Base-by-base conservation (phyloP, 768 basidiomycete species). In the Boletus barrowsii region DNA sequence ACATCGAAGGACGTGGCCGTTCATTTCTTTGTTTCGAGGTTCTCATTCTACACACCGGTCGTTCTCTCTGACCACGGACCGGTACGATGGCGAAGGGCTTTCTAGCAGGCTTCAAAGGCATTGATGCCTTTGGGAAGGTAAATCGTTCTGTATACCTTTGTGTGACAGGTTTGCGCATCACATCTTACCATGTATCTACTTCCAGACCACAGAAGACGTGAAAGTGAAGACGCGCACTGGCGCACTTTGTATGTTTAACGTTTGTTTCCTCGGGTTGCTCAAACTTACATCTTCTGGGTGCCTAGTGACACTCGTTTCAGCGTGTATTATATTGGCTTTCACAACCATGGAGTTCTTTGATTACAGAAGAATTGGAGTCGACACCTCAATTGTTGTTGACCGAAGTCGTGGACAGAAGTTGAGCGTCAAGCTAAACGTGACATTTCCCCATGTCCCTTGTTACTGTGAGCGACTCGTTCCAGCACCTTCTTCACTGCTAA, bases 61-160 rank as follows among this genome's bases (percentile, higher is more conserved):
- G 49, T 45, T 57, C 50, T 55, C 56, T 43, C 39, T 58, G 55
- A 63, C 59, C 55, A 57, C 56, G 53, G 57, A 55, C 62, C 61
- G 48, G 64, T 52, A 49, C 51, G n/a, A 89, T 90, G 87, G 87
- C 88, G 61, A 92, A 87, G 73, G 85, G 87, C 60, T 73, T 91
- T 61, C 79, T 92, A 66, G 80, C 79, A 46, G 80, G 78, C 61
- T 79, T 98, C 64, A 93, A 90, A 70, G 92, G 93, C 68, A 81
- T 98, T 50, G 97, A 99, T 78, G 97, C 97, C 73, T 99, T 99
- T 79, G 97, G 97, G 58, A 99, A 98, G 87, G 96, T 96, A 65
- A 62, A 79, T 39, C 9, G 1, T 37, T 17, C 9, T 30, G 45
- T 32, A 18, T 18, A 11, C 41, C 40, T 47, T 47, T 33, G 26